A percentile compares a stretch with the other conserved stretches of the same genome.
Conservation (phyloP, 495 filamentous ascomycete genomes). For the Arthonia radiata region DNA sequence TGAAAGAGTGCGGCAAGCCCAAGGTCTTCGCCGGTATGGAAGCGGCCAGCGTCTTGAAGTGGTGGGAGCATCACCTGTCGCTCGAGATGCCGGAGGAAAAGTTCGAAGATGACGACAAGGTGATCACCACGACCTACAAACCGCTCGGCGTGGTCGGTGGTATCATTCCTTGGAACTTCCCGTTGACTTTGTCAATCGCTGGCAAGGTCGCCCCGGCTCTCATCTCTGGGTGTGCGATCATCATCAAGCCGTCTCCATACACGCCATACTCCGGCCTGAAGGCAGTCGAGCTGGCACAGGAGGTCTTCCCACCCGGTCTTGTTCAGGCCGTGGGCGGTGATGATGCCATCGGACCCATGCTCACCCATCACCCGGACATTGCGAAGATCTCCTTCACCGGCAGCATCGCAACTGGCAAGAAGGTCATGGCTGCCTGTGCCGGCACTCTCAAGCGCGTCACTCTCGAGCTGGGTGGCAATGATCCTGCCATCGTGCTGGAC, state of each 20-base stretch:
- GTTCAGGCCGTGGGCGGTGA: constrained; percentile 42
- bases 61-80: constrained; percentile 8
- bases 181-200: constrained; percentile 7
- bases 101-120: constrained; percentile 15
- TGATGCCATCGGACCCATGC: constrained; percentile 33
- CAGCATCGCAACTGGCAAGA: constrained; percentile 34
- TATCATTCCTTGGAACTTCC: constrained; percentile 36
- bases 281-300: constrained; percentile 31
- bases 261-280: constrained; percentile 45
- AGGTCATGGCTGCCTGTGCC: constrained; percentile 32
- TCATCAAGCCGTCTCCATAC: constrained; percentile 39
- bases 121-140: constrained; percentile 19
- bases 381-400: constrained; percentile 50
- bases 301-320: constrained; percentile 38
- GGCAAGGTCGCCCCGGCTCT: constrained; percentile 21
- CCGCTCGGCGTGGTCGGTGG: constrained; percentile 24
- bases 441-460: constrained; percentile 36
- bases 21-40: constrained; percentile 6
- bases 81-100: constrained; percentile 15
- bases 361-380: constrained; percentile 32
- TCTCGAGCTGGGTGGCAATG: constrained; percentile 40
- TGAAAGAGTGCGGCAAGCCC: constrained; percentile 34
- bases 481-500: constrained; percentile 36
- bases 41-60: constrained; percentile 3
- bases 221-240: constrained; percentile 33